These are phyloP conservation scores for Solanum etuberosum DNA, from an alignment of 257 asterid genomes.

Conservation along the genomic window DNA sequence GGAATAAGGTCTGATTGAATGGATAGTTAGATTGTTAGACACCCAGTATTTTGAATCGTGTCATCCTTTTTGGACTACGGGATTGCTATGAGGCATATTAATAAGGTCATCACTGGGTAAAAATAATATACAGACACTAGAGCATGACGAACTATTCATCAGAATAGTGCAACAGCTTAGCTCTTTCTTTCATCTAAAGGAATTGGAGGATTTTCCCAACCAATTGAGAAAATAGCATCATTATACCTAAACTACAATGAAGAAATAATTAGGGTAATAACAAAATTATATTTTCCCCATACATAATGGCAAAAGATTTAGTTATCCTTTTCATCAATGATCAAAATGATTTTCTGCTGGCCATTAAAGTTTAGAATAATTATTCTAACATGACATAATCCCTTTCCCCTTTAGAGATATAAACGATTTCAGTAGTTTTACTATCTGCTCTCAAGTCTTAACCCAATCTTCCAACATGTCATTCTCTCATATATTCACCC, in stretches of 20 bases:
- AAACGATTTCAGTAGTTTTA: background rate
- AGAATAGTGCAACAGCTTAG: background rate
- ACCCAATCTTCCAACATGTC: background rate
- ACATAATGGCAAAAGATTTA: background rate
- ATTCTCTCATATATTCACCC: background rate
- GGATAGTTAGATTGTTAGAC: background rate
- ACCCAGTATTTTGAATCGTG: background rate
- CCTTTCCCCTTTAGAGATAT: background rate
- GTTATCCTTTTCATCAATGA: background rate
- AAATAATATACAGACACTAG: background rate
- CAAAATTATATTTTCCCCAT: background rate
- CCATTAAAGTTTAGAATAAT: background rate
- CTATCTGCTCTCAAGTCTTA: background rate
- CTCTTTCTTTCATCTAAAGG: background rate
- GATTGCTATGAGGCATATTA: background rate
- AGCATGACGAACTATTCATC: background rate
- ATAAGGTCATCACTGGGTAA: background rate
- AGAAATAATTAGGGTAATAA: background rate
- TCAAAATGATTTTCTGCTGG: background rate
- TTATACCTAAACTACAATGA: background rate
- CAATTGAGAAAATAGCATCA: background rate
- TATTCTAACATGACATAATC: background rate
- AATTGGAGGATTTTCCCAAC: background rate
- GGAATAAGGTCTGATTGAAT: background rate
- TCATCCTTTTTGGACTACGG: background rate